Evolutionary conservation across 306 rosid species (phyloP).

Genomic region (Inga oerstediana): DNA sequence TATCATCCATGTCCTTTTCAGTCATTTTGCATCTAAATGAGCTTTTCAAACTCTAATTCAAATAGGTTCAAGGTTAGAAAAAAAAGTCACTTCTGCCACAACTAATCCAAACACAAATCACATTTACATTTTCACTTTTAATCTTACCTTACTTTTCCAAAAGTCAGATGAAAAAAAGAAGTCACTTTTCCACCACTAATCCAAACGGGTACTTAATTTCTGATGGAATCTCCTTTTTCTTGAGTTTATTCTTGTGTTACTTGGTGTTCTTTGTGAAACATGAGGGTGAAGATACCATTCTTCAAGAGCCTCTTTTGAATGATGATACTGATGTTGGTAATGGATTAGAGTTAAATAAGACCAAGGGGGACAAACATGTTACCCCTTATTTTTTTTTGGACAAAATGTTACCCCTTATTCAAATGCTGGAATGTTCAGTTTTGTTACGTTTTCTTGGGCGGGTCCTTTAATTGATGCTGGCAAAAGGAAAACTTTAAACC

Average conservation of each 20-base stretch:
- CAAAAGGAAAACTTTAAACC: constrained; percentile 40
- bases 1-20: too few relatives aligned
- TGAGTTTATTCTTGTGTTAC: constrained; percentile 42
- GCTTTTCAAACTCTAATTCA: too few relatives aligned
- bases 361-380: constrained; percentile 42
- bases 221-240: constrained; percentile 35
- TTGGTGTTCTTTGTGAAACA: constrained; percentile 34
- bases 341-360: constrained; percentile 25
- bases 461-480: constrained; percentile 49
- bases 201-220: constrained; percentile 28
- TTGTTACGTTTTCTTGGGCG: constrained; percentile 52
- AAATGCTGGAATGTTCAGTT: constrained; percentile 56
- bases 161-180: too few relatives aligned
- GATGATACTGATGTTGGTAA: constrained; percentile 12
- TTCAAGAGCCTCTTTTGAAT: constrained; percentile 51
- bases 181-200: too few relatives aligned
- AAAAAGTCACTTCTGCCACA: too few relatives aligned
- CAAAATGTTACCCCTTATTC: constrained; percentile 53
- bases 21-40: too few relatives aligned
- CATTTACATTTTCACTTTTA: too few relatives aligned
- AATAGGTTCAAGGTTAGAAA: too few relatives aligned
- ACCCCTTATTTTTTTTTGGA: constrained; percentile 50
- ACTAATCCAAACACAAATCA: too few relatives aligned
- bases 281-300: constrained; percentile 23
- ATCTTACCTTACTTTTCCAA: too few relatives aligned